phyloP scores from a whole-genome alignment of 495 filamentous ascomycete species.

The Neurospora sp. region DNA sequence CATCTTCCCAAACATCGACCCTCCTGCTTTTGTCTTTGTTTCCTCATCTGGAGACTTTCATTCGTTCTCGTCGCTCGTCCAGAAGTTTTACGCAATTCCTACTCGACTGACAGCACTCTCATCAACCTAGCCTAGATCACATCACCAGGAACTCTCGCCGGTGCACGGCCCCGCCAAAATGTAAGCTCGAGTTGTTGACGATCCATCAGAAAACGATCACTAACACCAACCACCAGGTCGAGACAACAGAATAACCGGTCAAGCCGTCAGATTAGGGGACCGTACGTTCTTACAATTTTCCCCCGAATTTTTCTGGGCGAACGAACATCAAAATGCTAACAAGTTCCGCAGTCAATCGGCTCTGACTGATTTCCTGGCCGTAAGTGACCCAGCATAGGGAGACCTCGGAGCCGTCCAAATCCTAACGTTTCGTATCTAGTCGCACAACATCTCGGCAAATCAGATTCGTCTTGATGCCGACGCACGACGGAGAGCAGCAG shows the following conservation, averaged over 20 bases:
- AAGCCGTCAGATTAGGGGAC: slow-evolving; percentile 21
- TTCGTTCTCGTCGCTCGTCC: neutral
- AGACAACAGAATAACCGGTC: slow-evolving; percentile 6
- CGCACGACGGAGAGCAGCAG: slow-evolving; percentile 39
- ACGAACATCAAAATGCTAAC: neutral
- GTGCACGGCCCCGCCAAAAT: neutral
- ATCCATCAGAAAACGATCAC: neutral
- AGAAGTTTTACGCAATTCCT: neutral
- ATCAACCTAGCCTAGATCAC: neutral
- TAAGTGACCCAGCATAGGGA: slow-evolving; percentile 24
- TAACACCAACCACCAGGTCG: slow-evolving; percentile 9
- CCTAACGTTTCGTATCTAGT: slow-evolving; percentile 31
- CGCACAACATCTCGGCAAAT: slow-evolving; percentile 80
- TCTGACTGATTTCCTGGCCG: slow-evolving; percentile 70
- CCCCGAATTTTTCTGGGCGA: neutral
- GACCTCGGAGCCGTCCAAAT: neutral
- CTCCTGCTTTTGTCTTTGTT: neutral
- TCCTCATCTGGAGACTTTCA: neutral
- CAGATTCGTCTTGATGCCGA: slow-evolving; percentile 59
- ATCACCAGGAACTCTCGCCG: neutral
- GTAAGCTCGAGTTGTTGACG: neutral
- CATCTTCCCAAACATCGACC: neutral
- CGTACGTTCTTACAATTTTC: slow-evolving; percentile 14
- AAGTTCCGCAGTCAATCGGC: slow-evolving; percentile 48
- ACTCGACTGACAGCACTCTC: neutral